Evolutionary conservation across 192 early-diverging fungal genomes (phyloP), one percentile per base, ranked within the genome.

Genomic region (Pilaira anomala): DNA sequence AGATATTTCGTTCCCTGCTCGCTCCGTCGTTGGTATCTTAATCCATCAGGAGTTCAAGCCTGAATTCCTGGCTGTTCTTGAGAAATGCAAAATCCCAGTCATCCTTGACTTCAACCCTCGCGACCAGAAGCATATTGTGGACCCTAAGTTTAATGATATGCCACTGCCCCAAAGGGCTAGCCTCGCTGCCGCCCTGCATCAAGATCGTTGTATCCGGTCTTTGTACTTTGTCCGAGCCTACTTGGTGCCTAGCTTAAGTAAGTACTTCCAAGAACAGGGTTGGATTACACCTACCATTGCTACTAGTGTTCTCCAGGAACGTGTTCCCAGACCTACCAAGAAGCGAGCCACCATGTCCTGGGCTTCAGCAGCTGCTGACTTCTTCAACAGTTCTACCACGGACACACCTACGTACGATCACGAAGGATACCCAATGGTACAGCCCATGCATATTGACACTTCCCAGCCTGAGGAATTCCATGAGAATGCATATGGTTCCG

Each of bases 1-100:
- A 1, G 68, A 70, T 33, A 63, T 70, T 39, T 29, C 2, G 5
- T 69, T 62, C 50, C 67, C 60, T 4, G 18, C 67, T 30, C 48
- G 18, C 1, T 5, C 7, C 6, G 48, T 53, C 3, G 11, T 63
- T 1, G 61, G 51, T 21, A 24, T 70, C 6, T 53, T 70, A 1
- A 25, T 63, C 39, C 52, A 70, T 30, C 9, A 21, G 19, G 50
- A 70, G 26, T 70, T 49, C 11, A 0, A 39, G 1, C 0, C 26
- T 0, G 13, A 21, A 0, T 16, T 70, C 0, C 1, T 3, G 0
- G 40, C 6, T 14, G 9, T 28, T 7, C 39, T 64, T 11, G 4
- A 18, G 0, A 7, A 29, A 2, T 6, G 2, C 3, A 57, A 49
- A 6, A 44, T 63, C 6, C 14, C 21, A 2, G 0, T 21, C 0